phyloP scores from a whole-genome alignment of 305 asterid species.

The Fraxinus dipetala region DNA sequence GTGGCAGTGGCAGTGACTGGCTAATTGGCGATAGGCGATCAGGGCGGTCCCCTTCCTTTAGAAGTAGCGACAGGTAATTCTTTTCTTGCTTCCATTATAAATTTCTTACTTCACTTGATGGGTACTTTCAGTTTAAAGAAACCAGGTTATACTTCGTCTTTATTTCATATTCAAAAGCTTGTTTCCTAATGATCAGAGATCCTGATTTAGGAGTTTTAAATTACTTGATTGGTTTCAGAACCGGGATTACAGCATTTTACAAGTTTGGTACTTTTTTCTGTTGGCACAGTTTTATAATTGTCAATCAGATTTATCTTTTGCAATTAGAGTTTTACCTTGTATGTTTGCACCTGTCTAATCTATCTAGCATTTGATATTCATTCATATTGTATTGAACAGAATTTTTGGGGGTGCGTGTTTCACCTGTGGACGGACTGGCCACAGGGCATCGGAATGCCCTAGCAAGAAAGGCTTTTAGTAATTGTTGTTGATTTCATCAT shows the following conservation, averaged over 20 bases:
- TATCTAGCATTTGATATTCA: not conserved
- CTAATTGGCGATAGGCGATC: constrained; percentile 53
- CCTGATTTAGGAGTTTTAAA: not conserved
- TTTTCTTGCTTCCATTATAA: constrained; percentile 8
- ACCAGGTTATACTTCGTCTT: not conserved
- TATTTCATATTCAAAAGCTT: not conserved
- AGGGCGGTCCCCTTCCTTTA: constrained; percentile 44
- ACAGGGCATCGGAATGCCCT: constrained; percentile 55
- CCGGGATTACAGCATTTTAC: not conserved
- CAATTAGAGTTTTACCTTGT: not conserved
- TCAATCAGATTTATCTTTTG: not conserved
- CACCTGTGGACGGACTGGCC: constrained; percentile 45
- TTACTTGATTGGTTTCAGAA: not conserved
- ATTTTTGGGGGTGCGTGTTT: constrained; percentile 46
- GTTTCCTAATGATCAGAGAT: not conserved
- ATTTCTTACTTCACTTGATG: not conserved
- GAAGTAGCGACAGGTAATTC: constrained; percentile 48
- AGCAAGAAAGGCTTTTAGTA: constrained; percentile 32
- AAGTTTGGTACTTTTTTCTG: not conserved
- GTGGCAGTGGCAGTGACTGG: constrained; percentile 77
- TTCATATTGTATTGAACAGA: constrained; percentile 18
- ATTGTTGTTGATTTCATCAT: not conserved
- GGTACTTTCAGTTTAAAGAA: not conserved
- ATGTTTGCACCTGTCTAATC: not conserved
- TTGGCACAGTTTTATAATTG: not conserved